Evolutionary conservation across 805 yeast genomes (phyloP).

Genomic region (Yamadazyma akitaensis): DNA sequence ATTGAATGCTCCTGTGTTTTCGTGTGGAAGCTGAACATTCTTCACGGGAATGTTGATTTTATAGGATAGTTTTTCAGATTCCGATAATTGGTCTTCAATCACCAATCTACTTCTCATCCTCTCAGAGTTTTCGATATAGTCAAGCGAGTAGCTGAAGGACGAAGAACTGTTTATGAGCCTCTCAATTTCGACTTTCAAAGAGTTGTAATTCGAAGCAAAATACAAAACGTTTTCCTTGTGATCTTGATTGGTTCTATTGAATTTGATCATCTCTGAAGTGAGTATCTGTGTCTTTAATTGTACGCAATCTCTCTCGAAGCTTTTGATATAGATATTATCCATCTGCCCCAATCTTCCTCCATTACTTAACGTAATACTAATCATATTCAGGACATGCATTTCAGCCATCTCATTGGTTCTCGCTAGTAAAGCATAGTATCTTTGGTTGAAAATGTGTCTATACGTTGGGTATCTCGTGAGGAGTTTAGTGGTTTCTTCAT

Average conservation of each 20-base stretch:
- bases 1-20: slow-evolving; percentile 14
- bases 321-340: slow-evolving; percentile 32
- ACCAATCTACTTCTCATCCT: slow-evolving; percentile 63
- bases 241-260: slow-evolving; percentile 60
- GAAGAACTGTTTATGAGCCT: slow-evolving; percentile 25
- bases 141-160: slow-evolving; percentile 46
- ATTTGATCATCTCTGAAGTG: slow-evolving; percentile 45
- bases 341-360: slow-evolving; percentile 34
- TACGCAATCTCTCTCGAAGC: slow-evolving; percentile 34
- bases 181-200: slow-evolving; percentile 41
- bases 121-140: slow-evolving; percentile 66
- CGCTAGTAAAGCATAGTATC: slow-evolving; percentile 21
- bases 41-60: slow-evolving; percentile 38
- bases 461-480: slow-evolving; percentile 29
- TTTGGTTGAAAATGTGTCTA: slow-evolving; percentile 24
- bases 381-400: slow-evolving; percentile 29
- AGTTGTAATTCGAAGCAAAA: slow-evolving; percentile 46
- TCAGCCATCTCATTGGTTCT: slow-evolving; percentile 15
- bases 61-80: slow-evolving; percentile 42
- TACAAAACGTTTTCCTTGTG: slow-evolving; percentile 55
- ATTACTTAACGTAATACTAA: slow-evolving; percentile 29
- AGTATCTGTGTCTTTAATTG: slow-evolving; percentile 32
- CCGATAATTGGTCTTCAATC: slow-evolving; percentile 48
- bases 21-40: slow-evolving; percentile 5
- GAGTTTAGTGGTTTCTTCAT: slow-evolving; percentile 31